phyloP scores from a whole-genome alignment of 805 yeast genomes.

The Wickerhamomyces chambardii region DNA sequence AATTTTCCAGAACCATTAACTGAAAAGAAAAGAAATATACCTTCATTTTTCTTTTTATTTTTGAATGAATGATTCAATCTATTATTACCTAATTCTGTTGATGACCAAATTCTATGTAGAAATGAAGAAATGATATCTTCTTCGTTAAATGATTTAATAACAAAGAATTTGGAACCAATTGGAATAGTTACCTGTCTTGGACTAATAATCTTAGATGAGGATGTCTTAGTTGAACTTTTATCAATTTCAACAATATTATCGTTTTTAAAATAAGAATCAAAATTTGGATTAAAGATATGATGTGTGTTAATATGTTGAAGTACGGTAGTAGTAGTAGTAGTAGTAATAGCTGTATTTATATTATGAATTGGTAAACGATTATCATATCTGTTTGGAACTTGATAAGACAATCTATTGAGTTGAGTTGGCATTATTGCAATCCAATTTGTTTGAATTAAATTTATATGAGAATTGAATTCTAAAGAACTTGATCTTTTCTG shows the following conservation, averaged over 20 bases:
- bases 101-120: constrained; percentile 45
- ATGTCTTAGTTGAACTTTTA: no score
- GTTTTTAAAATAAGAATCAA: no score
- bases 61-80: constrained; percentile 36
- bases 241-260: no score
- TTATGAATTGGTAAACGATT: no score
- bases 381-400: no score
- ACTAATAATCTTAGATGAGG: background rate
- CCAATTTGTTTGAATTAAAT: background rate
- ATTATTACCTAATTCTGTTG: constrained; percentile 48
- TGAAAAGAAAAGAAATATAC: constrained; percentile 43
- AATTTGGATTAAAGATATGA: no score
- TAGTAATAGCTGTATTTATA: no score
- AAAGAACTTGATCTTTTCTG: background rate
- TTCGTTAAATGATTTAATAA: constrained; percentile 44
- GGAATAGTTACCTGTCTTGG: constrained; percentile 15
- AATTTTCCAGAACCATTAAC: constrained; percentile 50
- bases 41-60: constrained; percentile 11
- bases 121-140: constrained; percentile 42
- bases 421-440: background rate
- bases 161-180: constrained; percentile 29
- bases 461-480: background rate
- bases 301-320: no score
- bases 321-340: no score
- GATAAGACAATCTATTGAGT: no score